Conservation (phyloP, 2,329 filamentous ascomycete genomes). For the Botrytis medusae region DNA sequence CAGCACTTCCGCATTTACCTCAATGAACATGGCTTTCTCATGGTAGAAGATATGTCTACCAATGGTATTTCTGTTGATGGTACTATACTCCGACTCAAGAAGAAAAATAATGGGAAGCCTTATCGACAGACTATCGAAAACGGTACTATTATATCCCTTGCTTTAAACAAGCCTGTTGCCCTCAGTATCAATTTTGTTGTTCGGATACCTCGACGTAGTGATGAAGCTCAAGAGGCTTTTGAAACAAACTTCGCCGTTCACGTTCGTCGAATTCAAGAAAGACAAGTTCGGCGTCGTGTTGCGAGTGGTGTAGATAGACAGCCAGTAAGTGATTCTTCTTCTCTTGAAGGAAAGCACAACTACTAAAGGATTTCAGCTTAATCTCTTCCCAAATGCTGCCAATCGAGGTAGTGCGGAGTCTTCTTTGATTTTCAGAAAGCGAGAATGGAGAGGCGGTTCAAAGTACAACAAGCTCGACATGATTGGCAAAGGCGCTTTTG, state of each 20-base stretch:
- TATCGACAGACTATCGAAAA: conserved; percentile 39
- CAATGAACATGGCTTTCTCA: conserved; percentile 80
- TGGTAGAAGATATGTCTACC: conserved; percentile 93
- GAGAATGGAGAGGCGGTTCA: conserved; percentile 78
- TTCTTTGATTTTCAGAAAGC: conserved; percentile 28
- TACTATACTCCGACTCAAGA: conserved; percentile 59
- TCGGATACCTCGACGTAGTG: conserved; percentile 75
- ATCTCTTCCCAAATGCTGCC: conserved; percentile 38
- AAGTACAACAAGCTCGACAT: conserved; percentile 80
- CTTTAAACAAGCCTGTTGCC: conserved; percentile 43
- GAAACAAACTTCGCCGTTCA: conserved; percentile 57
- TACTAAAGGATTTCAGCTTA: conserved; percentile 31
- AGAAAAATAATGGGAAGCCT: conserved; percentile 45
- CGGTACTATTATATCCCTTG: conserved; percentile 38
- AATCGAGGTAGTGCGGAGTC: conserved; percentile 29
- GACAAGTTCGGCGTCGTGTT: conserved; percentile 9
- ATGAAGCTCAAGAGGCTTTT: conserved; percentile 64
- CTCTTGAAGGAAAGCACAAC: neutral
- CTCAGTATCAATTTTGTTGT: conserved; percentile 77
- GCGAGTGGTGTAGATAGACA: conserved; percentile 25
- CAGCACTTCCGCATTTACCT: conserved; percentile 94
- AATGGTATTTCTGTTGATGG: conserved; percentile 90
- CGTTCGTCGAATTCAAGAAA: conserved; percentile 21
- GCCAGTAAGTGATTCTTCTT: conserved; percentile 29
- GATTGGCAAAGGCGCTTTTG: conserved; percentile 93